phyloP scores from a whole-genome alignment of 179 eudicot genomes.

The Silene noctiflora region DNA sequence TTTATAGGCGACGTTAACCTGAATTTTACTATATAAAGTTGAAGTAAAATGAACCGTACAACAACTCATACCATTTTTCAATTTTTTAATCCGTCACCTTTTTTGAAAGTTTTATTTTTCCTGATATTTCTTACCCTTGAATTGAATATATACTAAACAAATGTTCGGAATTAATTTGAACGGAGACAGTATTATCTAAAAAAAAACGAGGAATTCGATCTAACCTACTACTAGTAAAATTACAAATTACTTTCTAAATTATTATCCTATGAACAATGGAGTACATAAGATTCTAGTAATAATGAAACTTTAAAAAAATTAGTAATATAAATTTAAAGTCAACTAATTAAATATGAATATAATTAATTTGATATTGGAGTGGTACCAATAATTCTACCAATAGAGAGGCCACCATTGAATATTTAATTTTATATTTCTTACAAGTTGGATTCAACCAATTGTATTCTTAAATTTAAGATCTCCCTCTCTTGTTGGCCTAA shows the following conservation, averaged over 20 bases:
- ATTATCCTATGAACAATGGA: not conserved
- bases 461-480: conserved; percentile 1
- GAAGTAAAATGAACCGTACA: no score
- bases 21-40: not conserved
- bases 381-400: conserved; percentile 4
- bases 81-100: no score
- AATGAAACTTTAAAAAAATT: not conserved
- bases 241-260: no score
- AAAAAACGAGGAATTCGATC: no score
- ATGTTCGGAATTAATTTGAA: no score
- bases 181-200: no score
- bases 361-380: conserved; percentile 9
- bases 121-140: no score
- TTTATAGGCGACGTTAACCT: not conserved
- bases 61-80: no score
- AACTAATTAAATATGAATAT: conserved; percentile 16
- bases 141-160: no score
- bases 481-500: conserved; percentile 6
- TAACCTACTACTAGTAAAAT: no score
- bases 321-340: conserved; percentile 15
- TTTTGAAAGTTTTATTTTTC: no score
- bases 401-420: conserved; percentile 8
- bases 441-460: conserved; percentile 21
- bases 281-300: not conserved
- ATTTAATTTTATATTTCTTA: conserved; percentile 1